Evolutionary conservation across 768 basidiomycete genomes (phyloP).

Genomic region (Boletus vinaceobasis): DNA sequence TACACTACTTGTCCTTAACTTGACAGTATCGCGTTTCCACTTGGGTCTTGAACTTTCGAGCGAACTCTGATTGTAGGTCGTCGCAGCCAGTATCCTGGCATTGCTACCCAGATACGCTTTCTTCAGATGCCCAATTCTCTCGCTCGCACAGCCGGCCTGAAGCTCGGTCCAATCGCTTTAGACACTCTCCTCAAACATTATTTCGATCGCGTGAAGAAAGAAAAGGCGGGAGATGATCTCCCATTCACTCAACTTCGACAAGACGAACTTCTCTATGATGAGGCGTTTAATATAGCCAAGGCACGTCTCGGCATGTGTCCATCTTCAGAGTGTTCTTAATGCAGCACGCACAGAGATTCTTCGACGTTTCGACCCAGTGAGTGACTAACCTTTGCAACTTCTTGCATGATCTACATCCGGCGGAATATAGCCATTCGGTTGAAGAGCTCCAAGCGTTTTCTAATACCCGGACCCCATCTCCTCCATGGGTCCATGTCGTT

Average conservation of each 20-base stretch:
- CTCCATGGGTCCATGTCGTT: constrained; percentile 78
- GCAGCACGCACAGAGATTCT: constrained; percentile 54
- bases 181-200: constrained; percentile 86
- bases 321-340: background rate
- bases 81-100: background rate
- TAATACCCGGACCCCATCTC: constrained; percentile 78
- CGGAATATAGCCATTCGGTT: constrained; percentile 62
- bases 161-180: constrained; percentile 67
- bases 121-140: constrained; percentile 48
- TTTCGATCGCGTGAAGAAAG: constrained; percentile 58
- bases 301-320: constrained; percentile 33
- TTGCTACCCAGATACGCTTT: background rate
- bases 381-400: constrained; percentile 16
- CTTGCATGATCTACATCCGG: background rate
- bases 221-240: constrained; percentile 35
- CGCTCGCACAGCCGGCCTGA: constrained; percentile 58
- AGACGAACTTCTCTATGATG: constrained; percentile 79
- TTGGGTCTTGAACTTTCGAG: background rate
- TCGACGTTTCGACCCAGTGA: constrained; percentile 68
- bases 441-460: constrained; percentile 80
- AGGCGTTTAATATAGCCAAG: constrained; percentile 75
- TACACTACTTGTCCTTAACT: no score
- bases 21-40: background rate
- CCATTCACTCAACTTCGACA: constrained; percentile 51
- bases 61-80: background rate